Evolutionary conservation across 352 stramenopile genomes (phyloP).

Genomic region (Aphanomyces stellatus): DNA sequence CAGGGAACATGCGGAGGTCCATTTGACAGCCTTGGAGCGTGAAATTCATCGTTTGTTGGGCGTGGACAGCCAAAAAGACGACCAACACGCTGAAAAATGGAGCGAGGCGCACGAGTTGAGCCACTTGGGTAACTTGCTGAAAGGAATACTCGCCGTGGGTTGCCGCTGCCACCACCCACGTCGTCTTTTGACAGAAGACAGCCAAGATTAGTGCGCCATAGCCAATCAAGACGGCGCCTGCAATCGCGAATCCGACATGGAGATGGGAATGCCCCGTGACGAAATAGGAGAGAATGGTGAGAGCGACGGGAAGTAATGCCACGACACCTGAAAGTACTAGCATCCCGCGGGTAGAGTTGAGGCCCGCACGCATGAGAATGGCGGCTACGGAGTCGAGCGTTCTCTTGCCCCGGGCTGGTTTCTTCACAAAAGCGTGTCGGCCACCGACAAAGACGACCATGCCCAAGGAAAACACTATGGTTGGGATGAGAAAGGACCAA

Average conservation of each 20-base stretch:
- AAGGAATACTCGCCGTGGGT: slow-evolving; percentile 50
- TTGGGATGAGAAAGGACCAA: slow-evolving; percentile 80
- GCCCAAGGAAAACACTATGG: slow-evolving; percentile 65
- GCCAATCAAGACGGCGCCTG: slow-evolving; percentile 37
- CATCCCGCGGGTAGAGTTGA: slow-evolving; percentile 40
- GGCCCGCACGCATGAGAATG: slow-evolving; percentile 53
- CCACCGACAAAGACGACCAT: slow-evolving; percentile 76
- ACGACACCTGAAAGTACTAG: slow-evolving; percentile 62
- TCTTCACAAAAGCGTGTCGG: slow-evolving; percentile 44
- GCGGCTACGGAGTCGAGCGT: slow-evolving; percentile 64
- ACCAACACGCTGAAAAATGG: slow-evolving; percentile 79
- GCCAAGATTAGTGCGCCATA: slow-evolving; percentile 69
- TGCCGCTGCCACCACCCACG: slow-evolving; percentile 47
- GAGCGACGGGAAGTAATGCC: slow-evolving; percentile 58
- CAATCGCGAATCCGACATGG: slow-evolving; percentile 53
- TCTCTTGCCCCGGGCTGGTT: slow-evolving; percentile 67
- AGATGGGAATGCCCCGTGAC: slow-evolving; percentile 39
- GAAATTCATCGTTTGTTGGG: slow-evolving; percentile 77
- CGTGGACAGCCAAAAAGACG: slow-evolving; percentile 80
- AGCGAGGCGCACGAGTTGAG: slow-evolving; percentile 65
- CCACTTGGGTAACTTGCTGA: slow-evolving; percentile 56
- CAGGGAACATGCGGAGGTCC: slow-evolving; percentile 61
- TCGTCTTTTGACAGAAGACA: slow-evolving; percentile 41
- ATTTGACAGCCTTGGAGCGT: slow-evolving; percentile 85
- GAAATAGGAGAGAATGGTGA: slow-evolving; percentile 76